A percentile compares a stretch with the other conserved stretches of the same genome.
phyloP scores from a whole-genome alignment of 202 grass and related monocot species.

The Hordeum pubiflorum region DNA sequence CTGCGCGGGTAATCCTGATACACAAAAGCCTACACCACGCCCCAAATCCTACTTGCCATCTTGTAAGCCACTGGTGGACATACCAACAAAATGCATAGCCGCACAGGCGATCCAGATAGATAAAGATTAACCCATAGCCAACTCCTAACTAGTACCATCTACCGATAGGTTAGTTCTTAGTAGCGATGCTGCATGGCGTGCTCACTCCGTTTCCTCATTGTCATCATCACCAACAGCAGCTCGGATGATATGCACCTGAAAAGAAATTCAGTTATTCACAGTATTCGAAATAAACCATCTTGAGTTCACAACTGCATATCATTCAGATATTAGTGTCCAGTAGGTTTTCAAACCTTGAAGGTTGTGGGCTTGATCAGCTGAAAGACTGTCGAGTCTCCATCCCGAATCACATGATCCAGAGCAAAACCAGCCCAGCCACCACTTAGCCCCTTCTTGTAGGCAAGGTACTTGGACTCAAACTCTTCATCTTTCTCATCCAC shows the following conservation, averaged over 20 bases:
- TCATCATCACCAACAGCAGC: constrained; percentile 28
- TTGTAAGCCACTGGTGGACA: not conserved
- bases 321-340: not conserved
- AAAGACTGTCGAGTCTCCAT: constrained; percentile 66
- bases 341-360: constrained; percentile 43
- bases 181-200: not conserved
- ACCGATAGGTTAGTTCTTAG: not conserved
- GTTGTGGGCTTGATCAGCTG: constrained; percentile 62
- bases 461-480: constrained; percentile 62
- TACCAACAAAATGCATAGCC: constrained; percentile 22
- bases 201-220: constrained; percentile 27
- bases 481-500: constrained; percentile 56
- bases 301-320: not conserved
- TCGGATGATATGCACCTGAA: constrained; percentile 67
- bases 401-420: constrained; percentile 50
- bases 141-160: constrained; percentile 11
- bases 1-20: not conserved
- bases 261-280: constrained; percentile 3
- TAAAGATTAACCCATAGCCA: constrained; percentile 12
- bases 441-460: constrained; percentile 61
- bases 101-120: not conserved
- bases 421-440: constrained; percentile 82
- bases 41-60: not conserved
- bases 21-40: not conserved
- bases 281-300: not conserved